A percentile compares a stretch with the other conserved stretches of the same genome.
phyloP scores from a whole-genome alignment of 345 rosid genomes.

The Arabis alpina region DNA sequence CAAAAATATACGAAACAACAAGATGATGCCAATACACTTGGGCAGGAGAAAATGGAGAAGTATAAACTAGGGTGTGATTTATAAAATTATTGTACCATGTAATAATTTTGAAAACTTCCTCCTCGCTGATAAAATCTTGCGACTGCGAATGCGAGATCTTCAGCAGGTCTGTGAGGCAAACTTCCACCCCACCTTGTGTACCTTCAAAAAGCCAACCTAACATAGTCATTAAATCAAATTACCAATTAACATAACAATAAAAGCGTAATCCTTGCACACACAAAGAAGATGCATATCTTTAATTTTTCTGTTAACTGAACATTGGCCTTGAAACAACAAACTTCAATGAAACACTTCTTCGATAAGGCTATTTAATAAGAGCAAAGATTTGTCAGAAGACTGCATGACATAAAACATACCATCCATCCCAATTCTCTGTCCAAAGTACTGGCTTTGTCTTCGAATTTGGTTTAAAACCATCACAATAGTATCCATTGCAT shows the following conservation, averaged over 20 bases:
- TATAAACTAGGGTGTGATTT: background rate
- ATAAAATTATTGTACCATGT: slow-evolving; percentile 63
- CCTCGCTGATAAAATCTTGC: slow-evolving; percentile 96
- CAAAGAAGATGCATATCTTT: background rate
- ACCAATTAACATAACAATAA: background rate
- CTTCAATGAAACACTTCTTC: slow-evolving; percentile 21
- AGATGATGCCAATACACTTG: slow-evolving; percentile 2
- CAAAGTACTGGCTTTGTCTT: slow-evolving; percentile 70
- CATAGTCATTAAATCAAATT: slow-evolving; percentile 34
- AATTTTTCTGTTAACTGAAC: background rate
- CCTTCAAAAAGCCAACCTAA: slow-evolving; percentile 61
- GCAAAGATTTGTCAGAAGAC: slow-evolving; percentile 1
- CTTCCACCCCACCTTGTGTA: slow-evolving; percentile 87
- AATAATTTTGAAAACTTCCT: slow-evolving; percentile 95
- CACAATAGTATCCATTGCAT: slow-evolving; percentile 93
- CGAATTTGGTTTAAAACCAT: slow-evolving; percentile 92
- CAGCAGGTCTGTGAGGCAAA: slow-evolving; percentile 92
- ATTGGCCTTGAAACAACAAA: slow-evolving; percentile 10
- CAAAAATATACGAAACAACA: background rate
- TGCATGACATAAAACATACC: slow-evolving; percentile 55
- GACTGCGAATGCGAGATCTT: slow-evolving; percentile 97
- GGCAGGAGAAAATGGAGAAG: background rate
- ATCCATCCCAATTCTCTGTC: slow-evolving; percentile 99
- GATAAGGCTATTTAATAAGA: slow-evolving; percentile 15
- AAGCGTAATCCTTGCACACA: background rate